Base-by-base conservation (phyloP, 2,329 filamentous ascomycete species). In the Paraphoma chrysanthemicola region DNA sequence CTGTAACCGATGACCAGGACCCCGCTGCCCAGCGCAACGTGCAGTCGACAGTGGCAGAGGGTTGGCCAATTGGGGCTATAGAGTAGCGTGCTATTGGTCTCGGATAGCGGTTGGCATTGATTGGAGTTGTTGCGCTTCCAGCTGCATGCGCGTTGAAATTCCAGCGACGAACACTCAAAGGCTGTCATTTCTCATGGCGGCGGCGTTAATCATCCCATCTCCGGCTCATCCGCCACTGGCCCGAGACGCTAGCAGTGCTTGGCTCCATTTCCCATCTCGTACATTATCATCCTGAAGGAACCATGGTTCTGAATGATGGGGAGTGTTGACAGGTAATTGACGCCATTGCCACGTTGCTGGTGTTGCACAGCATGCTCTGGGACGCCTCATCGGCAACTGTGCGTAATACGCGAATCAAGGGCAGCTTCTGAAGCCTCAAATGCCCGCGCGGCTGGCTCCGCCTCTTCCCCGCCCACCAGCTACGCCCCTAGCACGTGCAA, bases 381-480 rank as follows among this genome's bases (percentile, higher is more conserved):
- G 11, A 11, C 8, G 8, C 11, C n/a, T n/a, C 33, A 36, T 36
- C 44, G 29, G 28, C 44, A 46, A 14, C 12, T 31, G 44, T 14
- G 23, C 12, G 29, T 28, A 39, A 30, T 16, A 28, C 17, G 29
- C 42, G n/a, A 36, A 23, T 36, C 31, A 36, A 9, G n/a, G 28
- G 23, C 14, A 14, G n/a, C 14, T 16, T 16, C 16, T 16, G 31
- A 33, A 11, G 11, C 29, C 10, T 17, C 29, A 45, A n/a, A 33
- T 30, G 23, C 49, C 49, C 49, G 41, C 45, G 29, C 44, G 51
- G 44, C 41, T 53, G 51, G 30, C 23, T 16, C 51, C 51, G 44
- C 39, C 14, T 29, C 11, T 48, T 53, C 44, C 51, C 44, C 51
- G 18, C 28, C 14, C 41, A 36, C 44, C 33, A 53, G 47, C 51